Base-by-base conservation (phyloP, 2,329 filamentous ascomycete genomes). In the Aspergillus pseudotamarii region DNA sequence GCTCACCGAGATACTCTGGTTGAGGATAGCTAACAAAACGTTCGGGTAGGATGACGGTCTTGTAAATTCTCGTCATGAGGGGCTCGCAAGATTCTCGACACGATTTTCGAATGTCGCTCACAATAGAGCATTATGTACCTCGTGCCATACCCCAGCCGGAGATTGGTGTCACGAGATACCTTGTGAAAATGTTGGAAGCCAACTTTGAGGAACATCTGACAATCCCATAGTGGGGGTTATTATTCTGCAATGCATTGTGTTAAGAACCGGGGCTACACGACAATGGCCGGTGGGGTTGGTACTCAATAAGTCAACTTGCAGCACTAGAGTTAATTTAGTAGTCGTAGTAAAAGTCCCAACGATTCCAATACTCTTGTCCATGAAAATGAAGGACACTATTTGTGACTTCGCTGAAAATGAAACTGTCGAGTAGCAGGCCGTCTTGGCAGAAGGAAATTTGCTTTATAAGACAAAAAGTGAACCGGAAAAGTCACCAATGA, bases 401-500 rank as follows among this genome's bases (percentile, higher is more conserved):
- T 16, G 34, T 36, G 14, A 16, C 34, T 36, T 36, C 34, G 14
- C 14, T 36, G 34, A 36, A 36, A 36, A 36, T 14, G 14, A 36
- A 36, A 36, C 34, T 16, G 34, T 36, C 14, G 8, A 10, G 16
- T 6, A 36, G 1, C 14, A 1, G 32, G 14, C 14, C 34, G 1
- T 36, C 6, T 36, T 6, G 0, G 3, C 1, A 16, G 14, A 3
- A n/a, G 1, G 0, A 0, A 1, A 4, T 41, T n/a, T 10, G n/a
- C 11, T 46, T 46, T 10, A 12, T 14, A 28, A 12, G 2, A 9
- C 28, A 34, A 53, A 11, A 19, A 34, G 10, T 14, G 6, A 11
- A 53, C 28, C 34, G 14, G 2, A 0, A 4, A 3, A 53, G n/a
- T 8, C 9, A 12, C 30, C 51, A 36, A 16, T 4, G 11, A 34